phyloP scores from a whole-genome alignment of 495 filamentous ascomycete species.

The Bryoglossum gracile region DNA sequence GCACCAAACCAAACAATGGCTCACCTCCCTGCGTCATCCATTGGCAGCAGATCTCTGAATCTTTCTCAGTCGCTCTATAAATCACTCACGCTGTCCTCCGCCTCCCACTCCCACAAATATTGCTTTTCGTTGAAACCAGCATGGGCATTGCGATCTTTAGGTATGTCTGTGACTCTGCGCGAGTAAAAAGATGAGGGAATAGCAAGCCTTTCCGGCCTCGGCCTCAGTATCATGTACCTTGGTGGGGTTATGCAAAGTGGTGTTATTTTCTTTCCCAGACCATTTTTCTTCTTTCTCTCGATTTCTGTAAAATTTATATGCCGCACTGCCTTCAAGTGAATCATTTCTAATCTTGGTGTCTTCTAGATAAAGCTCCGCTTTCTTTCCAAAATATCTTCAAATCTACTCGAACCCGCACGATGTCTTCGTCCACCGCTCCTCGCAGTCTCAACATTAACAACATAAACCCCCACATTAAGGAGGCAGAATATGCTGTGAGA shows the following conservation, averaged over 20 bases:
- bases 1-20: not conserved
- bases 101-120: conserved; percentile 9
- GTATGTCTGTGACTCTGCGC: conserved; percentile 17
- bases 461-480: conserved; percentile 80
- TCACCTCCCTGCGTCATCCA: conserved; percentile 18
- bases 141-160: conserved; percentile 13
- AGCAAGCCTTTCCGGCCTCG: conserved; percentile 18
- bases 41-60: conserved; percentile 3
- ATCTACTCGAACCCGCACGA: conserved; percentile 34
- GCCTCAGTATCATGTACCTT: conserved; percentile 8
- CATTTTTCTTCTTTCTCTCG: conserved; percentile 10
- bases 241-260: conserved; percentile 22
- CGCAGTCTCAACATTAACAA: conserved; percentile 71
- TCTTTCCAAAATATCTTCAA: not conserved
- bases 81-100: not conserved
- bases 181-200: not conserved
- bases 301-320: conserved; percentile 24
- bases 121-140: conserved; percentile 17
- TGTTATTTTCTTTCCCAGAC: conserved; percentile 9
- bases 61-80: not conserved
- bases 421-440: conserved; percentile 48
- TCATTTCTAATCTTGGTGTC: not conserved
- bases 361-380: conserved; percentile 9
- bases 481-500: conserved; percentile 92
- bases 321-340: conserved; percentile 9